Evolutionary conservation across 495 filamentous ascomycete species (phyloP), one percentile per base, ranked within the genome.

Genomic region (Penicillium maclennaniae): DNA sequence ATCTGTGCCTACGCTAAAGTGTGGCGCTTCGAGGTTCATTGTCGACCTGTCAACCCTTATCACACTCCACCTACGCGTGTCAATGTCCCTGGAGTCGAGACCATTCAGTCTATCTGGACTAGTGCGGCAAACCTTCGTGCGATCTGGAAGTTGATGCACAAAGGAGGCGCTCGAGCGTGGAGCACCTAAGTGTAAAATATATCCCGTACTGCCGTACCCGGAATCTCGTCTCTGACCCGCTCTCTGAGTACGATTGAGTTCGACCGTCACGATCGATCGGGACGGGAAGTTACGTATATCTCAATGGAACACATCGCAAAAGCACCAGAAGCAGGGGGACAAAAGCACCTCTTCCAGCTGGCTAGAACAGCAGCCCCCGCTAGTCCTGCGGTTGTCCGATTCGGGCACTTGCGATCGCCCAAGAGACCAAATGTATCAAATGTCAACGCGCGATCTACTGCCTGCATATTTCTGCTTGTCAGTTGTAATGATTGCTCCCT

Each of bases 201-300:
- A 14, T 14, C 16, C 9, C 38, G 38, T 40, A 17, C 38, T 40
- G 15, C n/a, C 38, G 19, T 16, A 40, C 8, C 38, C 38, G 4
- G 9, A 19, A 34, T 34, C 31, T 4, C 8, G 3, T 14, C 14
- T 34, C 10, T 34, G 31, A 14, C 31, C 31, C 31, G 31, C 31
- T 31, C 6, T 7, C 27, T 31, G 1, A 14, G 7, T 9, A 21
- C 59, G 51, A 59, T 62, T 47, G 47, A 60, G 47, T 60, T 63
- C 44, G 26, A 59, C 50, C 38, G 37, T 37, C 52, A 53, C 56
- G 53, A 58, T 63, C 62, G 62, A 66, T 63, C 60, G 56, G 59
- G 49, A 49, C 55, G 54, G 47, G 56, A 63, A 63, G 49, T 58
- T 66, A 63, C 54, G 43, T 41, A 19, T 41, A 37, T 28, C 36